Evolutionary conservation across 352 stramenopile genomes (phyloP), one percentile per base, ranked within the genome.

Genomic region (Globisporangium abappressorium): DNA sequence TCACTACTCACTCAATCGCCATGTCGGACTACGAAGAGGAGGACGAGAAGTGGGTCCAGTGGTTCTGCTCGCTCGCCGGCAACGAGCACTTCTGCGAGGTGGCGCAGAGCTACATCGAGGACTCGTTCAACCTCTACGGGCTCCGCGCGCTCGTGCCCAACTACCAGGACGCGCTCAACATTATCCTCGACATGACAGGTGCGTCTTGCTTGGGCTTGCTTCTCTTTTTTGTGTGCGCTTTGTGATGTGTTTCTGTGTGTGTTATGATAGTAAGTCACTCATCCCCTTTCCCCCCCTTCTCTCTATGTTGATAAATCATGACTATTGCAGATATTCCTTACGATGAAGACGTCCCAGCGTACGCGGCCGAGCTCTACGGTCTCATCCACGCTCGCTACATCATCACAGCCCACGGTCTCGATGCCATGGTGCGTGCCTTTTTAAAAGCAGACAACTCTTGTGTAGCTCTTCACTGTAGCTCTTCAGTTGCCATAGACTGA

Each of bases 81-180:
- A 97, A 97, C 67, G 91, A 97, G 70, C 81, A 93, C 82, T 97
- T 97, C 70, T 97, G 91, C 74, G 90, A 97, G 69, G 89, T 97
- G 64, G 87, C 92, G 62, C 79, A 89, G 70, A 94, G 87, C 76
- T 97, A 97, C 88, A 97, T 97, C 74, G 91, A 97, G 77, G 91
- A 97, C 82, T 96, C 86, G 70, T 97, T 97, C 79, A 97, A 97
- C 75, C 84, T 97, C 68, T 97, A 97, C 72, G 91, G 91, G 11
- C 77, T 97, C 43, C 85, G 91, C 53, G 87, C 90, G 65, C 87
- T 95, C 69, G 86, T 97, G 66, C 88, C 85, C 69, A 94, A 97
- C 73, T 97, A 93, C 75, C 87, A 93, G 70, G 88, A 96, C 54
- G 92, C 89, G 56, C 81, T 97, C 66, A 97, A 97, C 78, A 97